Conservation (phyloP, 106 monocot genomes). For the Platanthera guangdongensis region DNA sequence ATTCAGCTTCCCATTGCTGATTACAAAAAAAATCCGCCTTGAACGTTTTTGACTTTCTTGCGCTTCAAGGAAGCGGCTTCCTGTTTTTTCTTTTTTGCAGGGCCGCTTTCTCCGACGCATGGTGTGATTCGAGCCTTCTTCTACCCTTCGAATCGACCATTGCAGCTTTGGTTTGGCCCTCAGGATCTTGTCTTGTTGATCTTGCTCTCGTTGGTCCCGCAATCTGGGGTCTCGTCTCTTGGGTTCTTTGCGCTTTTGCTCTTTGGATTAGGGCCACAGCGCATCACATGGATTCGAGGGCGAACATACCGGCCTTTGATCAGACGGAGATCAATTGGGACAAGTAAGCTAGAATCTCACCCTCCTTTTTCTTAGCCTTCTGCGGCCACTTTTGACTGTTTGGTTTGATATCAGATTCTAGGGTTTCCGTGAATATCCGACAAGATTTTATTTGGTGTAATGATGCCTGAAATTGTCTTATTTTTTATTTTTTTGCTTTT, state of each 20-base stretch:
- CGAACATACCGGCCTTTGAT: background rate
- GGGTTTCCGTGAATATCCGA: background rate
- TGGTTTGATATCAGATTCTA: background rate
- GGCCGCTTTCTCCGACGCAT: background rate
- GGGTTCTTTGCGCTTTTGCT: background rate
- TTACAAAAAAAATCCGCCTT: no score
- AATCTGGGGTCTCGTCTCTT: background rate
- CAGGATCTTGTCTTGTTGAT: background rate
- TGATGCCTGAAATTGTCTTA: no score
- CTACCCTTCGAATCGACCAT: background rate
- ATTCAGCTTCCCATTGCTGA: no score
- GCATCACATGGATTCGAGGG: background rate
- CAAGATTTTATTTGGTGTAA: background rate
- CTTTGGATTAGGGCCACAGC: background rate
- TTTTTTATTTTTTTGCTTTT: background rate
- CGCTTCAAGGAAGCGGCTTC: background rate
- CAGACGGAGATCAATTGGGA: constrained; percentile 13
- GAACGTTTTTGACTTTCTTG: background rate
- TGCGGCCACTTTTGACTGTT: background rate
- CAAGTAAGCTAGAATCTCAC: constrained; percentile 3
- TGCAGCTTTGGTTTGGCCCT: background rate
- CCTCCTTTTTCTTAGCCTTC: background rate
- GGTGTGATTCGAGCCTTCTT: background rate
- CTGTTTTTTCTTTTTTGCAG: background rate
- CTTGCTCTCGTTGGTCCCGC: background rate